Percentiles rank a stretch among this genome's conserved stretches.
Conservation (phyloP, 1,284 basidiomycete genomes). For the Ceratobasidium sp. region DNA sequence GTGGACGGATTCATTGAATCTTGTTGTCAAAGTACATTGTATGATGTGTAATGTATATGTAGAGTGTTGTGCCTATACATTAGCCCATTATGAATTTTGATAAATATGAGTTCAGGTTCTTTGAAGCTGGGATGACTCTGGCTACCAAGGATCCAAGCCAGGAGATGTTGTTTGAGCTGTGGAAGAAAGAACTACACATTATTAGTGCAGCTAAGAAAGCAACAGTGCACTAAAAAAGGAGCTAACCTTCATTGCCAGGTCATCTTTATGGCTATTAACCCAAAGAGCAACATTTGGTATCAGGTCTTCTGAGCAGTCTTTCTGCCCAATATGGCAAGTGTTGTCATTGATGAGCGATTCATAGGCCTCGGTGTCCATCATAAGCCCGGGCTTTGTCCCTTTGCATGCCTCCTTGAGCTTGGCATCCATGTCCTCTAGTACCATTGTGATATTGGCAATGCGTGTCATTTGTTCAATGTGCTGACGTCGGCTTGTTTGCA, state of each 20-base stretch:
- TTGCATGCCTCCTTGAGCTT: neutral
- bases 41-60: conserved; percentile 46
- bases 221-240: neutral
- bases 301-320: conserved; percentile 17
- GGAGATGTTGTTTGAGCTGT: conserved; percentile 16
- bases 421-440: conserved; percentile 1
- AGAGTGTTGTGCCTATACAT: conserved; percentile 22
- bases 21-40: conserved; percentile 47
- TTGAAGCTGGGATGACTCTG: neutral
- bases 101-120: neutral
- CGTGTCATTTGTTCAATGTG: conserved; percentile 17
- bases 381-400: neutral
- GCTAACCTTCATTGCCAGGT: conserved; percentile 8
- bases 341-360: neutral
- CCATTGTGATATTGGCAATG: neutral
- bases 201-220: neutral
- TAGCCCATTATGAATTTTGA: conserved; percentile 4
- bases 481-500: conserved; percentile 15
- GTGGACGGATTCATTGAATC: conserved; percentile 51
- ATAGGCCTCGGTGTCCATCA: neutral
- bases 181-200: conserved; percentile 31
- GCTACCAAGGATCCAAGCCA: conserved; percentile 4
- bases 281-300: conserved; percentile 9
- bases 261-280: neutral
- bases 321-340: conserved; percentile 1